Conservation (phyloP, 768 basidiomycete genomes). For the Hebeloma cylindrosporum region DNA sequence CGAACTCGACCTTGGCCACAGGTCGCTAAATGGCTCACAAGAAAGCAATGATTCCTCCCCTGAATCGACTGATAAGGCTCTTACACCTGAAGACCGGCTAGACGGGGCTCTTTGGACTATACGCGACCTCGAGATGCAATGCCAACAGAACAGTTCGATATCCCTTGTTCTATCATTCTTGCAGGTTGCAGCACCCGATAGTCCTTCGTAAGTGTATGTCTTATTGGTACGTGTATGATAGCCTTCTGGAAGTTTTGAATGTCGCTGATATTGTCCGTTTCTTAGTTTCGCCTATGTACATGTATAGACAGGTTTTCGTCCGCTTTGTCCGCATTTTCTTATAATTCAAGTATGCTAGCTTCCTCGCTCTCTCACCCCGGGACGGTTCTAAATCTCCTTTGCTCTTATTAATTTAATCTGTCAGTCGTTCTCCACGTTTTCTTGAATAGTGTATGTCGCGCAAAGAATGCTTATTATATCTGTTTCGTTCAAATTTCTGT, state of each 20-base stretch:
- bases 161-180: constrained; percentile 69
- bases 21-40: constrained; percentile 29
- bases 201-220: constrained; percentile 22
- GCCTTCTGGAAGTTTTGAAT: too few species aligned
- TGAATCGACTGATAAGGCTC: constrained; percentile 22
- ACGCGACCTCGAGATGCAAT: constrained; percentile 81
- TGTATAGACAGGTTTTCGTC: constrained; percentile 8
- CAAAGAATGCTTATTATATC: constrained; percentile 13
- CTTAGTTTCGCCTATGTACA: constrained; percentile 16
- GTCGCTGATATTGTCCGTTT: too few species aligned
- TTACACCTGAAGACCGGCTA: constrained; percentile 25
- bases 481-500: constrained; percentile 6
- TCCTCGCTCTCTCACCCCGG: constrained; percentile 1
- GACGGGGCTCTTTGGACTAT: constrained; percentile 66
- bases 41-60: constrained; percentile 27
- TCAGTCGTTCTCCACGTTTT: constrained; percentile 5
- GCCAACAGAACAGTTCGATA: constrained; percentile 88
- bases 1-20: constrained; percentile 53
- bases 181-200: constrained; percentile 47
- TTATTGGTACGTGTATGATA: constrained; percentile 4
- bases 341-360: constrained; percentile 23
- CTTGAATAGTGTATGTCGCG: constrained; percentile 15
- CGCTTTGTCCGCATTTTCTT: constrained; percentile 17
- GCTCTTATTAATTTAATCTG: constrained; percentile 1
- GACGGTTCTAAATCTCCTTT: constrained; percentile 7